A percentile compares a stretch with the other conserved stretches of the same genome.
These are phyloP conservation scores for Nakaseomyces glabratus DNA, from an alignment of 1,139 yeast genomes.

Conservation along the genomic window DNA sequence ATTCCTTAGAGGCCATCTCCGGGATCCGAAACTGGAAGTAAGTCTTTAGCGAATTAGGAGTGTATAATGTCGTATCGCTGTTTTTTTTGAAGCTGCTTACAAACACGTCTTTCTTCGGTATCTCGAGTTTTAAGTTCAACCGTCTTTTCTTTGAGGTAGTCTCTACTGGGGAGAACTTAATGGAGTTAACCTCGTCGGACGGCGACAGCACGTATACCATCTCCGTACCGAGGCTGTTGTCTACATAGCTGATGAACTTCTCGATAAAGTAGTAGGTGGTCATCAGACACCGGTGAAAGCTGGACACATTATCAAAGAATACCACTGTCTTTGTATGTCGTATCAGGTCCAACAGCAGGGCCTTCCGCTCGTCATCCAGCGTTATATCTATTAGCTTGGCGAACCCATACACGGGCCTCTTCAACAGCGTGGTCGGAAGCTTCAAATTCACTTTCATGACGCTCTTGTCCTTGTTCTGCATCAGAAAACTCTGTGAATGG, in stretches of 20 bases:
- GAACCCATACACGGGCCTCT: constrained; percentile 51
- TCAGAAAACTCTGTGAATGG: background rate
- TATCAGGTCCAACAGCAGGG: constrained; percentile 19
- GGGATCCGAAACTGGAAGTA: constrained; percentile 26
- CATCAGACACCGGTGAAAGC: constrained; percentile 17
- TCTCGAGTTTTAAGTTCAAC: constrained; percentile 21
- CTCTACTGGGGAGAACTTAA: background rate
- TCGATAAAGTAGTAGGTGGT: constrained; percentile 19
- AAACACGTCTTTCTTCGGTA: constrained; percentile 26
- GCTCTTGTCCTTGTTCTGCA: constrained; percentile 6
- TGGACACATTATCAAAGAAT: constrained; percentile 29
- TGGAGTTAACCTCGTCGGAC: background rate
- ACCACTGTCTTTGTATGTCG: constrained; percentile 16
- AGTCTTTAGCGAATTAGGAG: constrained; percentile 29
- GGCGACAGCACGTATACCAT: constrained; percentile 2
- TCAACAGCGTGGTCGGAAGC: constrained; percentile 60
- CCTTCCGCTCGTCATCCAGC: constrained; percentile 31
- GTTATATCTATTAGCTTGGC: constrained; percentile 33
- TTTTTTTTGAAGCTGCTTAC: constrained; percentile 28
- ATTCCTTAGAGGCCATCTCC: constrained; percentile 16
- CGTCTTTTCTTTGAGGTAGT: constrained; percentile 7
- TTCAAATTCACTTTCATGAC: constrained; percentile 3
- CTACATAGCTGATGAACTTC: constrained; percentile 22
- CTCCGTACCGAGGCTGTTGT: background rate
- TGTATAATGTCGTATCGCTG: constrained; percentile 35